Percentiles rank a stretch among this genome's conserved stretches.
These are phyloP conservation scores for Metschnikowia noctiluminum DNA, from an alignment of 805 yeast species.

Conservation along the genomic window DNA sequence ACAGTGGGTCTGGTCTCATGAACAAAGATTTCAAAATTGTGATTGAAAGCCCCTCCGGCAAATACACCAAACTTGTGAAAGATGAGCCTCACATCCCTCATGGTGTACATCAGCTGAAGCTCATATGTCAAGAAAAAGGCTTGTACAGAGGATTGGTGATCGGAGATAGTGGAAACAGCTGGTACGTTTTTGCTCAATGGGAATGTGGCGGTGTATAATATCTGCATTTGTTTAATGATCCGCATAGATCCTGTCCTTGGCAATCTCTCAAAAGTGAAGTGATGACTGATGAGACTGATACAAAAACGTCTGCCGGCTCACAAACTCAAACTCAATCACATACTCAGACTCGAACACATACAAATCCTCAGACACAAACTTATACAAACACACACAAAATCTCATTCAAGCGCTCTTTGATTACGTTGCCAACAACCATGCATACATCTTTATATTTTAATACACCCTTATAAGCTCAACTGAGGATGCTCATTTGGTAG, in stretches of 20 bases:
- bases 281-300: no score
- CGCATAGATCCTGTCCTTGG: neutral
- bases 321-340: no score
- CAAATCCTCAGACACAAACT: no score
- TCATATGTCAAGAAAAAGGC: conserved; percentile 70
- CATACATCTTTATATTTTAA: no score
- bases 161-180: conserved; percentile 70
- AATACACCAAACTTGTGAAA: conserved; percentile 56
- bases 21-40: conserved; percentile 55
- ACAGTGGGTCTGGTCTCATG: conserved; percentile 31
- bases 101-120: conserved; percentile 58
- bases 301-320: no score
- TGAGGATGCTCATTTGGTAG: no score
- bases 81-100: conserved; percentile 44
- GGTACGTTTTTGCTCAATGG: conserved; percentile 95
- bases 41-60: conserved; percentile 82
- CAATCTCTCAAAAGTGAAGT: neutral
- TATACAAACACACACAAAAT: no score
- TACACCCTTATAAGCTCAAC: no score
- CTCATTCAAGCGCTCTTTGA: no score
- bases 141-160: conserved; percentile 79
- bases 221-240: neutral
- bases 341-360: no score
- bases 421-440: no score
- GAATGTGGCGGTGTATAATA: conserved; percentile 36